Conservation (phyloP, 2,329 filamentous ascomycete species). For the Aspergillus texensis region DNA sequence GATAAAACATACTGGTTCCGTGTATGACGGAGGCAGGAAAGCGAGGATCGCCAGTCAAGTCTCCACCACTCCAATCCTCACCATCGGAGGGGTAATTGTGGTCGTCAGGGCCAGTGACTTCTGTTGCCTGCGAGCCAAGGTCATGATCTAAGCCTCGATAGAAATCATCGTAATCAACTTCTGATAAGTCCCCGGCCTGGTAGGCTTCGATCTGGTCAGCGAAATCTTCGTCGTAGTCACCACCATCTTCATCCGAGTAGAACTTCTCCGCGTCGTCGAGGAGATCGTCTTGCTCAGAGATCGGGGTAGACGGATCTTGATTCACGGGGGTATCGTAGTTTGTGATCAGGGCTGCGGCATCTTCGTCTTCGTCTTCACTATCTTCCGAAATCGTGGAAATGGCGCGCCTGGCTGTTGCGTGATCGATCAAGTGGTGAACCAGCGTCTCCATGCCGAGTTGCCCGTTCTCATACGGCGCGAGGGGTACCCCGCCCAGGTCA, state of each 20-base stretch:
- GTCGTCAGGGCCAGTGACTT: constrained; percentile 20
- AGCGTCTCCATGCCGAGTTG: constrained; percentile 23
- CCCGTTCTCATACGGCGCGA: constrained; percentile 17
- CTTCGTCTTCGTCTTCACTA: constrained; percentile 20
- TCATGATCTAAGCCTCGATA: constrained; percentile 28
- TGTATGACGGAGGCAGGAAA: constrained; percentile 30
- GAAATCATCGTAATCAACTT: constrained; percentile 36
- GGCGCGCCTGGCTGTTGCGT: constrained; percentile 17
- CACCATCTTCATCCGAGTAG: constrained; percentile 32
- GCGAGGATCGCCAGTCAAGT: constrained; percentile 18
- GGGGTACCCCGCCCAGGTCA: constrained; percentile 25
- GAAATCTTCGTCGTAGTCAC: constrained; percentile 19
- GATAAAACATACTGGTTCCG: constrained; percentile 30
- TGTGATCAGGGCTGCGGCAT: constrained; percentile 25
- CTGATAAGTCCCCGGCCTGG: constrained; percentile 15
- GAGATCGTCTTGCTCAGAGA: constrained; percentile 28
- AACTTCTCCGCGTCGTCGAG: constrained; percentile 37
- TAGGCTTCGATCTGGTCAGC: constrained; percentile 8
- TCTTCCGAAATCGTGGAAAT: constrained; percentile 25
- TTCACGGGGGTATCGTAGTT: constrained; percentile 27
- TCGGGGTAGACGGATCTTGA: constrained; percentile 18
- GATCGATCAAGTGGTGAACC: constrained; percentile 24
- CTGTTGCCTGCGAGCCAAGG: constrained; percentile 17
- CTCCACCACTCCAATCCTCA: constrained; percentile 18
- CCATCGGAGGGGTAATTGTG: constrained; percentile 19